Base-by-base conservation (phyloP, 495 filamentous ascomycete genomes). In the Stereocaulon alpinum region DNA sequence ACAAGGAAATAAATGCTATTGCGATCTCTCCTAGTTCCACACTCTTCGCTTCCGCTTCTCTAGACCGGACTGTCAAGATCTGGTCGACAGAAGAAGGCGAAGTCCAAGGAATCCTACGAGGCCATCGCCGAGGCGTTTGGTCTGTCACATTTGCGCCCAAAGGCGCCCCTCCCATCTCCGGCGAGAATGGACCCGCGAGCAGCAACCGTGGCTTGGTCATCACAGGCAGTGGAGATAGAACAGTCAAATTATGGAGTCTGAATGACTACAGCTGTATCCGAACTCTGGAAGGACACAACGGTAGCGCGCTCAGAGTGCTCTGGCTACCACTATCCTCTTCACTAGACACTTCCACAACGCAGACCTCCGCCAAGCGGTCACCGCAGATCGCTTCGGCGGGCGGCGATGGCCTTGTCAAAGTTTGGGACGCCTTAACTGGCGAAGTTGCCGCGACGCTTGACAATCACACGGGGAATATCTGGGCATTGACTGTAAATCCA, bases 1-100 rank as follows among this genome's bases (percentile, higher is more conserved):
- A 99, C 59, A 99, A 97, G 65, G 93, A 99, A 63, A 99, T 99
- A 74, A 99, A 99, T 64, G 89, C 93, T 5, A 76, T 99, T 18
- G 89, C 93, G 58, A 77, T 91, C 40, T 86, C 86, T 63, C 79
- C 83, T 27, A 76, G 77, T 15, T 80, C 80, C 15, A 76, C 78
- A 17, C 71, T 95, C 1, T 96, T 97, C 70, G 93, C 94, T 14
- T 95, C 91, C 0, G 93, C 93, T 40, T 96, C 92, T 12, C 93
- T 97, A 71, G 93, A 99, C 71, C 86, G 87, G 55, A 94, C 89
- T 0, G 89, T 96, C 61, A 97, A 97, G 74, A 95, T 99, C 52
- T 97, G 91, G 88, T 87, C 88, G 17, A 76, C 83, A 11, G 86
- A 92, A 64, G 86, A 88, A 60, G 89, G 94, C n/a, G 87, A 95